phyloP scores from a whole-genome alignment of 2,329 filamentous ascomycete species.

The Dendryphion nanum region DNA sequence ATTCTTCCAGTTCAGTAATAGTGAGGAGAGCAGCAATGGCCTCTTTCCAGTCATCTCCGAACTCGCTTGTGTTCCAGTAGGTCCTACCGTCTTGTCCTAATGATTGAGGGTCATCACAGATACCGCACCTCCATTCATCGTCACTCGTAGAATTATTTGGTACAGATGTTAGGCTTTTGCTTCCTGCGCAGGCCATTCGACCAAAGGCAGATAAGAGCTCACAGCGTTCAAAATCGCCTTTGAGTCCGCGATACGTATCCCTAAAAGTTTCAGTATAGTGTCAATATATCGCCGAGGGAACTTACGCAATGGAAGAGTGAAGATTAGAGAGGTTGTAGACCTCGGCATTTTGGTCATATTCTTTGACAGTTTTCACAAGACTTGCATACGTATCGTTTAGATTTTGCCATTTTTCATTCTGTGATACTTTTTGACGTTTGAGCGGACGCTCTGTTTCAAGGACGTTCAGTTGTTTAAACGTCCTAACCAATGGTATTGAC shows the following conservation, averaged over 20 bases:
- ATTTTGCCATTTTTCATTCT: too few species aligned
- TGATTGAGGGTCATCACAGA: constrained; percentile 21
- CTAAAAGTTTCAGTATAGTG: constrained; percentile 15
- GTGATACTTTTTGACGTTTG: constrained; percentile 27
- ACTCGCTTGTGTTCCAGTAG: constrained; percentile 23
- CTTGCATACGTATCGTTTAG: too few species aligned
- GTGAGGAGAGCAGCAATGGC: constrained; percentile 26
- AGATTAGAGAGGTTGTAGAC: constrained; percentile 21
- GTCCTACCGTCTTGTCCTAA: constrained; percentile 3
- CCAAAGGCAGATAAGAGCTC: constrained; percentile 27
- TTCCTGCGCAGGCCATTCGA: constrained; percentile 35
- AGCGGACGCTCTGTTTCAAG: constrained; percentile 21
- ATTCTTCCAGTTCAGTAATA: constrained; percentile 27
- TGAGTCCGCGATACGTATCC: constrained; percentile 22
- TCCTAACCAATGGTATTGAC: constrained; percentile 11
- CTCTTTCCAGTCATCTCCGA: constrained; percentile 32
- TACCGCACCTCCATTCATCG: constrained; percentile 14
- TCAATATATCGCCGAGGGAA: neutral
- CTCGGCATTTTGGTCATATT: constrained; percentile 22
- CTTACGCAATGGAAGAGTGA: constrained; percentile 27
- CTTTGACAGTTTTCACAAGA: too few species aligned
- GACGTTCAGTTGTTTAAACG: constrained; percentile 17
- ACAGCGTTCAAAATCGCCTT: constrained; percentile 16
- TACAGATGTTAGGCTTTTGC: constrained; percentile 15
- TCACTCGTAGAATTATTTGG: constrained; percentile 1